phyloP scores from a whole-genome alignment of 2,329 filamentous ascomycete species.

The Raffaelea arxii region DNA sequence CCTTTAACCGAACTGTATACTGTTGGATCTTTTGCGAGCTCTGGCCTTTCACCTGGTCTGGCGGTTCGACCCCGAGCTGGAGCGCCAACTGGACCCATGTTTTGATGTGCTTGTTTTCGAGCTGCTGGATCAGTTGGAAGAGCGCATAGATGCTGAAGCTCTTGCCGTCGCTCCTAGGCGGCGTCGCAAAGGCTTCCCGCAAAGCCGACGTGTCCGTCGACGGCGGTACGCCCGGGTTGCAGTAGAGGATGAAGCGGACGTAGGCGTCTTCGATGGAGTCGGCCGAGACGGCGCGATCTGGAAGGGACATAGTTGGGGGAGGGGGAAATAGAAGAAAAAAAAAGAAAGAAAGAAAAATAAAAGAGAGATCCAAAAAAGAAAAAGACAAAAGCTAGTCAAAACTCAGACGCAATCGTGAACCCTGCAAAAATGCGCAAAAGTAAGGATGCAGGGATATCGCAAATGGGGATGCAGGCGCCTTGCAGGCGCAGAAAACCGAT shows the following conservation, averaged over 20 bases:
- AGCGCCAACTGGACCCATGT: constrained; percentile 87
- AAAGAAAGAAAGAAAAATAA: too few species aligned
- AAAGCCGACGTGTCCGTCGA: constrained; percentile 61
- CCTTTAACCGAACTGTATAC: constrained; percentile 86
- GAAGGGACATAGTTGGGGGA: too few species aligned
- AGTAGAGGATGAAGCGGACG: constrained; percentile 77
- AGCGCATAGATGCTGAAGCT: constrained; percentile 69
- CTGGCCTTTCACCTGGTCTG: constrained; percentile 71
- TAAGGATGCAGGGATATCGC: too few species aligned
- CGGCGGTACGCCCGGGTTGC: constrained; percentile 72
- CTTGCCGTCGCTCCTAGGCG: constrained; percentile 82
- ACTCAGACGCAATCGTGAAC: too few species aligned
- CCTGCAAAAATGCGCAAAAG: too few species aligned
- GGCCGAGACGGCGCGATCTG: constrained; percentile 57
- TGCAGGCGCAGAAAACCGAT: too few species aligned
- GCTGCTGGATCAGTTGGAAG: constrained; percentile 67
- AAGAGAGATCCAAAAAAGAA: too few species aligned
- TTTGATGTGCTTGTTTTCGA: constrained; percentile 76
- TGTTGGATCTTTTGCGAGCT: constrained; percentile 92
- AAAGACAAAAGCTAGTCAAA: too few species aligned
- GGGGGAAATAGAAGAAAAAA: too few species aligned
- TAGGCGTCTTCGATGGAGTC: constrained; percentile 73
- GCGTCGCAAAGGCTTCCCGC: constrained; percentile 65
- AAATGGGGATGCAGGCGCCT: too few species aligned
- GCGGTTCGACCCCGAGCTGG: constrained; percentile 79